These are phyloP conservation scores for Hymenoscyphus fraxineus DNA, from an alignment of 2,329 filamentous ascomycete genomes.

Conservation along the genomic window DNA sequence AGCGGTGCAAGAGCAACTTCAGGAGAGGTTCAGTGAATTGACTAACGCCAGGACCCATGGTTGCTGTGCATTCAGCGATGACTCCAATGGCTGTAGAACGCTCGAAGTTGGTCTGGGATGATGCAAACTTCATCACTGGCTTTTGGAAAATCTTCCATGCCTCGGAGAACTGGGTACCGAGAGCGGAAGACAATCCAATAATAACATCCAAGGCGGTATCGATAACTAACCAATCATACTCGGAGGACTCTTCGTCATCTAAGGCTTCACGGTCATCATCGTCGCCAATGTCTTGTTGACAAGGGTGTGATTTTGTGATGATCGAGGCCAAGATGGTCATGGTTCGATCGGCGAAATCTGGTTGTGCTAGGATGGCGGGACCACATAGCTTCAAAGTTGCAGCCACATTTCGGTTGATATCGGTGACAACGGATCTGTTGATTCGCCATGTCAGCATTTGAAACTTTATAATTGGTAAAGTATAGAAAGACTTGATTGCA, in stretches of 20 bases:
- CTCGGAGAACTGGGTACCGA: constrained; percentile 77
- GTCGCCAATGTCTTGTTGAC: constrained; percentile 84
- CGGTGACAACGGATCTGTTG: constrained; percentile 77
- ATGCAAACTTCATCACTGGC: constrained; percentile 81
- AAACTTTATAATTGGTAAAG: constrained; percentile 19
- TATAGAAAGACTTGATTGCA: constrained; percentile 26
- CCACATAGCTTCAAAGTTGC: constrained; percentile 89
- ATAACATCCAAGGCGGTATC: constrained; percentile 92
- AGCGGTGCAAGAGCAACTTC: constrained; percentile 77
- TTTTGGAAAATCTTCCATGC: constrained; percentile 97
- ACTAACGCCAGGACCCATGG: constrained; percentile 78
- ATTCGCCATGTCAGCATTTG: constrained; percentile 40
- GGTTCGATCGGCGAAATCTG: constrained; percentile 70
- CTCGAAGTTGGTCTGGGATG: constrained; percentile 81
- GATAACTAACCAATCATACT: constrained; percentile 96
- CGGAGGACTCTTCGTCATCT: constrained; percentile 68
- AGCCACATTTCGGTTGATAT: constrained; percentile 90
- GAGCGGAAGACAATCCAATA: constrained; percentile 75
- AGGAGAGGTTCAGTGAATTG: constrained; percentile 74
- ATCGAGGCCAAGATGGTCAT: constrained; percentile 72
- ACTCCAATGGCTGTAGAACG: constrained; percentile 87
- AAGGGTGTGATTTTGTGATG: constrained; percentile 86
- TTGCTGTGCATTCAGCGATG: constrained; percentile 83
- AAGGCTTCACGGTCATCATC: constrained; percentile 67
- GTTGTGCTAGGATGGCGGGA: constrained; percentile 74